Evolutionary conservation across 2,329 filamentous ascomycete genomes (phyloP).

Genomic region (Ophiostoma fasciatum): DNA sequence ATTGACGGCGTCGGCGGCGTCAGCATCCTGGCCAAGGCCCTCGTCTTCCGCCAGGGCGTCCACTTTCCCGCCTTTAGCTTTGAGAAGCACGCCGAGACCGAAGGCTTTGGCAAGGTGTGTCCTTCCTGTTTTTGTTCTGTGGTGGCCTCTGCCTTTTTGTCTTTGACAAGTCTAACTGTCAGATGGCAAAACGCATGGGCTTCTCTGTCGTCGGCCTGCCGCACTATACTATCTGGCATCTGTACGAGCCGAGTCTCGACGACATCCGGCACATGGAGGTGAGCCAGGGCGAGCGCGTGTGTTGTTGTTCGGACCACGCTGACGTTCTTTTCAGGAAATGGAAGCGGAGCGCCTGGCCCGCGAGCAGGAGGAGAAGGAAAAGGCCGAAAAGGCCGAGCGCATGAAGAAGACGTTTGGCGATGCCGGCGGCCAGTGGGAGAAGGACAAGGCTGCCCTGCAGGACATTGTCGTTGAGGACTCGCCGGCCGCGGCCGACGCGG

Average conservation of each 20-base stretch:
- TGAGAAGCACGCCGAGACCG: slow-evolving; percentile 95
- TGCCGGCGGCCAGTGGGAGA: slow-evolving; percentile 67
- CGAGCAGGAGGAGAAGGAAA: slow-evolving; percentile 66
- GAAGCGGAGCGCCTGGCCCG: slow-evolving; percentile 68
- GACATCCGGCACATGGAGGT: slow-evolving; percentile 94
- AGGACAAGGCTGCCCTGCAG: slow-evolving; percentile 70
- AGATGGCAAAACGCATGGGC: slow-evolving; percentile 97
- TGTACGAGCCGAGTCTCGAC: slow-evolving; percentile 97
- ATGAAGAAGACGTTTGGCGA: slow-evolving; percentile 71
- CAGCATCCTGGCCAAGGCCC: slow-evolving; percentile 90
- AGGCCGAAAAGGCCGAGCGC: slow-evolving; percentile 58
- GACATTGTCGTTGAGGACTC: slow-evolving; percentile 47
- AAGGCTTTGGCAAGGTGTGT: slow-evolving; percentile 89
- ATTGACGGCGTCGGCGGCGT: slow-evolving; percentile 96
- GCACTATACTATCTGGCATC: slow-evolving; percentile 98
- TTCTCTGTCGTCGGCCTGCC: slow-evolving; percentile 91
- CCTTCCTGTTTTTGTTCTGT: background rate
- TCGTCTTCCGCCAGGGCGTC: slow-evolving; percentile 85
- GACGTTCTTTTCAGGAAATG: slow-evolving; percentile 53
- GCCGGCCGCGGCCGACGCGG: background rate
- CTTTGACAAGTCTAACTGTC: too few species aligned
- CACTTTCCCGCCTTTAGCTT: slow-evolving; percentile 99
- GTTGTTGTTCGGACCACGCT: slow-evolving; percentile 12
- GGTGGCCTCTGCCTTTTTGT: background rate
- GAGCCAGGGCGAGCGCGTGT: too few species aligned